These are phyloP conservation scores for Punica granatum DNA, from an alignment of 345 rosid species.

Conservation along the genomic window DNA sequence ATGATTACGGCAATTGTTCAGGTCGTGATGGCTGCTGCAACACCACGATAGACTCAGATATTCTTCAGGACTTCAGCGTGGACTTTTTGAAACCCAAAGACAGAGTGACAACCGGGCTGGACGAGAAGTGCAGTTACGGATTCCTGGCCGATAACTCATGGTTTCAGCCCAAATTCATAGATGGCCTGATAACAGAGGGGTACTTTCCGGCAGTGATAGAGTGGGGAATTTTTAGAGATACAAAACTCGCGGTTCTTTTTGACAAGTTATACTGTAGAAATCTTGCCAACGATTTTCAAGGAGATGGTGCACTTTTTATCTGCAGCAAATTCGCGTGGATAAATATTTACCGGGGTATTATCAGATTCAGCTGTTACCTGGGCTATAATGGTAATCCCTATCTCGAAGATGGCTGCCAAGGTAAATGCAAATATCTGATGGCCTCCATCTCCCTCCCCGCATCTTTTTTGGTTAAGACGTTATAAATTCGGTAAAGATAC, in stretches of 20 bases:
- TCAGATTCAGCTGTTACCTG: too few relatives aligned
- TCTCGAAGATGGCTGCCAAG: slow-evolving; percentile 1
- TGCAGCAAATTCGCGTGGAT: too few relatives aligned
- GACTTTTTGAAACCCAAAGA: slow-evolving; percentile 5
- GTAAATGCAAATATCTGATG: too few relatives aligned
- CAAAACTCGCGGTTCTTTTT: too few relatives aligned
- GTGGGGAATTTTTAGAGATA: slow-evolving; percentile 3
- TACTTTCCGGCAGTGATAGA: slow-evolving; percentile 3
- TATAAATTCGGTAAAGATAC: too few relatives aligned
- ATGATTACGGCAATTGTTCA: neutral
- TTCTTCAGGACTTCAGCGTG: slow-evolving; percentile 5
- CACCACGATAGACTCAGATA: neutral
- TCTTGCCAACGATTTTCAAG: too few relatives aligned
- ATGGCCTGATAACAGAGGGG: neutral
- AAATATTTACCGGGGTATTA: too few relatives aligned
- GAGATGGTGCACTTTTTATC: too few relatives aligned
- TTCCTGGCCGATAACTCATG: slow-evolving; percentile 5
- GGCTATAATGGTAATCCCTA: neutral
- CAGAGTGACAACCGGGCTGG: neutral
- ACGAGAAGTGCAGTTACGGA: neutral
- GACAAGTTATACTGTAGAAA: too few relatives aligned
- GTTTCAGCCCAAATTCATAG: neutral
- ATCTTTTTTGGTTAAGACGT: too few relatives aligned
- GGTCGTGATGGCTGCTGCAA: slow-evolving; percentile 6
- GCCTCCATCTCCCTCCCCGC: too few relatives aligned